Base-by-base conservation (phyloP, 257 asterid genomes). In the Eucommia ulmoides region DNA sequence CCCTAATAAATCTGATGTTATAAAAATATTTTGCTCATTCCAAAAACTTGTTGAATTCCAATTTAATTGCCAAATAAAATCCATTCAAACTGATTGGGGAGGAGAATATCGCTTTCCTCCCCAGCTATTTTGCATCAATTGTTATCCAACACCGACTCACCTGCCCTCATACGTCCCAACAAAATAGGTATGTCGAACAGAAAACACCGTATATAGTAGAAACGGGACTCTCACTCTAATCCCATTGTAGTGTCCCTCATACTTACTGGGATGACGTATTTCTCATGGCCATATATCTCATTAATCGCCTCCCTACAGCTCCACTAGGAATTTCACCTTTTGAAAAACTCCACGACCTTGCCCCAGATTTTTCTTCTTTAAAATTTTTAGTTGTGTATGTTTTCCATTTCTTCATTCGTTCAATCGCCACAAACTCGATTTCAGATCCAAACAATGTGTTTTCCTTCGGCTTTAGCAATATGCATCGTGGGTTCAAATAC, bases 181-280 rank as follows among this genome's bases (percentile, higher is more conserved):
- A 55, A 44, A 55, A 55, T 8, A 44, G 52, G 21, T 25, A 42
- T 1, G 24, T 17, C n/a, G 45, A 38, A 18, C 10, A 18, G n/a
- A 16, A 60, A 11, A 47, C 51, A 19, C 58, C 48, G 0, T 62
- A 55, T 10, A 49, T 62, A 1, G 21, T 50, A 3, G 53, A 62
- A 24, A 62, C 21, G 1, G 48, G 57, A 1, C n/a, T 49, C 11
- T 33, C 52, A 0, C 58, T 62, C 35, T 18, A 49, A 3, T 48
- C 33, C 42, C 57, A 62, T 21, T 25, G 45, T 5, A 22, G 35
- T 62, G 50, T 38, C n/a, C 45, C 45, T 38, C 45, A 38, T 38
- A 18, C n/a, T 5, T 15, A 38, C n/a, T 38, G 45, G 57, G 56
- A 33, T 16, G 33, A 41, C 1, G 14, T n/a, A 14, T 54, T 54